Base-by-base conservation (phyloP, 2,329 filamentous ascomycete genomes). In the Paecilomyces fulvus region DNA sequence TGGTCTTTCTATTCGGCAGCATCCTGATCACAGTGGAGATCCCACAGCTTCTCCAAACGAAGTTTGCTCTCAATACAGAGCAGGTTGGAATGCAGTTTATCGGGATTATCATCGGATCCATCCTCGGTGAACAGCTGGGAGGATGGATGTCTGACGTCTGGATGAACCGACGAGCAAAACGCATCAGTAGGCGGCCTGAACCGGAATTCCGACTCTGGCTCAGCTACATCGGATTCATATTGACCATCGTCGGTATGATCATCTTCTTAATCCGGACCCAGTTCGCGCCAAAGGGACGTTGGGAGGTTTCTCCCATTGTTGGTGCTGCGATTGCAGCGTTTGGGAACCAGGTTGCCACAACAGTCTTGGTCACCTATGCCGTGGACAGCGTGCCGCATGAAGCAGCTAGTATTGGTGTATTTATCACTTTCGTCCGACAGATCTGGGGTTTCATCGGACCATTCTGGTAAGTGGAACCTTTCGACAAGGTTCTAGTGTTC, bases 301-400 rank as follows among this genome's bases (percentile, higher is more conserved):
- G 80, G 78, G 80, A 84, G 55, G 75, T 84, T 4, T 82, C 80
- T 0, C 83, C 83, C 0, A 70, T 83, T 12, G 63, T 84, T 14
- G 82, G 82, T 3, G 75, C 75, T 5, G 81, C 75, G 1, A 77
- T 81, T 58, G 75, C 73, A 0, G 78, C 76, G 0, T 78, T 75
- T 4, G 83, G 83, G 0, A 84, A 83, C 58, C 83, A 85, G 65
- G 78, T 86, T 48, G 75, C 84, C 14, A 85, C 83, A 0, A 85
- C 83, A 0, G 79, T 84, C 1, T 64, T 83, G 49, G 79, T 83
- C 23, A 84, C 83, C 0, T 85, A 84, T 64, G 78, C 81, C 0
- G 78, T 86, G 0, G 83, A 85, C 60, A 82, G 80, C 62, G 78
- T 83, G 58, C 75, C 71, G 1, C 72, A 80, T 28, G 75, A 82